Percentiles rank a stretch among this genome's conserved stretches.
Conservation (phyloP, 106 monocot species). For the Apostasia ramifera region DNA sequence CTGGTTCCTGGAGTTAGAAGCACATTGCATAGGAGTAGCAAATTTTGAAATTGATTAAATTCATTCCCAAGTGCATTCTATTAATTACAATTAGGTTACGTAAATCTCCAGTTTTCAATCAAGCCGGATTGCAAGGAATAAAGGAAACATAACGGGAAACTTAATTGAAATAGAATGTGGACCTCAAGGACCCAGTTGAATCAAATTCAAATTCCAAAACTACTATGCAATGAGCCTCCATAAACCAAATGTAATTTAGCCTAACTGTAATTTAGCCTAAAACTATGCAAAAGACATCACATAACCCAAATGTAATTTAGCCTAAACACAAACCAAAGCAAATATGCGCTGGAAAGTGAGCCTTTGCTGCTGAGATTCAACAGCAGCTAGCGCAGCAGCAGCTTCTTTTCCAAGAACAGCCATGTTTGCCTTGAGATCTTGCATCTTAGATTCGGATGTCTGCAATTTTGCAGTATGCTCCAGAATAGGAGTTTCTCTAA, state of each 20-base stretch:
- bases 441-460: constrained; percentile 79
- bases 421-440: constrained; percentile 87
- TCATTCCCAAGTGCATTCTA: no score
- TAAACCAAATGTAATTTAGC: no score
- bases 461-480: constrained; percentile 85
- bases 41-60: no score
- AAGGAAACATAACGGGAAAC: neutral
- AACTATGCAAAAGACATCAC: no score
- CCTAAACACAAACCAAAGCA: constrained; percentile 42
- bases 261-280: no score
- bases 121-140: neutral
- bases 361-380: constrained; percentile 93
- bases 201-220: no score
- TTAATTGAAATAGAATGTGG: neutral
- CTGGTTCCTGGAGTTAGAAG: no score
- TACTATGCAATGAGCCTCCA: neutral
- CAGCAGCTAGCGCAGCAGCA: constrained; percentile 74
- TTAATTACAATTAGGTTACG: no score
- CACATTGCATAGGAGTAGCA: no score
- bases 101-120: no score
- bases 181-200: no score
- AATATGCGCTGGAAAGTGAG: constrained; percentile 75
- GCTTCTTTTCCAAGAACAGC: constrained; percentile 97
- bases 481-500: constrained; percentile 63
- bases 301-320: no score